Base-by-base conservation (phyloP, 2,329 filamentous ascomycete species). In the Venturia effusa region DNA sequence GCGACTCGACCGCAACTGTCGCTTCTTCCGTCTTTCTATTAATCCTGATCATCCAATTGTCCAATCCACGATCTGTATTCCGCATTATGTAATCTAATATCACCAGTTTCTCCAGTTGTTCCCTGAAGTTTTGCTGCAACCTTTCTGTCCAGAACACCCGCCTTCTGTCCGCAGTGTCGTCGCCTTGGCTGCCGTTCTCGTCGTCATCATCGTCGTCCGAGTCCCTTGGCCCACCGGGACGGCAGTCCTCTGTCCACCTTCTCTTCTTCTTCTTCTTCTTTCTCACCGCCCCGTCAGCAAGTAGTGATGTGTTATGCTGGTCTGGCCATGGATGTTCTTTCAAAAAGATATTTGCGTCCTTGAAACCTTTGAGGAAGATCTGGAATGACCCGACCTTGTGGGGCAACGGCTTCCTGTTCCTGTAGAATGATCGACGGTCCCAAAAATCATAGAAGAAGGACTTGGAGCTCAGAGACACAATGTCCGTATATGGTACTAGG, bases 31-130 rank as follows among this genome's bases (percentile, higher is more conserved):
- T 86, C 69, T 91, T 84, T 82, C 87, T 90, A 74, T 99, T 92
- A 39, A 99, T 90, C 74, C 91, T 94, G 72, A 99, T 92, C 94
- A 99, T 99, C 94, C 94, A 99, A 70, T 99, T 99, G 74, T 99
- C 94, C 64, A 97, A 80, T 1, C 94, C 94, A 76, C 94, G 85
- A 74, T 99, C 94, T 1, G 94, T 99, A 72, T 99, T 99, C 65
- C 94, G 86, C 94, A 99, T 99, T 67, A 99, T 96, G 74, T 99
- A 99, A 76, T 99, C 94, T 68, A 99, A 76, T 70, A 99, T 96
- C 27, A 99, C 95, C 8, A 99, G 81, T 75, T 97, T 97, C 77
- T 99, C 94, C 59, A 99, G 81, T 76, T 97, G 90, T 74, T 99
- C 94, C 43, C 94, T 82, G 73, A 99, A 96, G 0, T 90, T 89